phyloP scores from a whole-genome alignment of 345 rosid species.

The Eucalyptus guilfoylei region DNA sequence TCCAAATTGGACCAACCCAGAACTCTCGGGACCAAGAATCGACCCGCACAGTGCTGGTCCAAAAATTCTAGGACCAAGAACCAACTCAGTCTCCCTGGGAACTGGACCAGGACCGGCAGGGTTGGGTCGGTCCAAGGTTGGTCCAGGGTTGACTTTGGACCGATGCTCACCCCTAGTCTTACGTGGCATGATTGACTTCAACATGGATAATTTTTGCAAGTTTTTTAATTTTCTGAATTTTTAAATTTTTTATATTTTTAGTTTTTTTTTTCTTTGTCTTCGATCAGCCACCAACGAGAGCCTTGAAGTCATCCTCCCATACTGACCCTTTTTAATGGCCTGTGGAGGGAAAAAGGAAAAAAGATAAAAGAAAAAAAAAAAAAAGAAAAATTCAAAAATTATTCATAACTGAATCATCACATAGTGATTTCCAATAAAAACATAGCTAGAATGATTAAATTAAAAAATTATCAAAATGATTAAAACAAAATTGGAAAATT shows the following conservation, averaged over 20 bases:
- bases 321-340: neutral
- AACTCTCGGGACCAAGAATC: no score
- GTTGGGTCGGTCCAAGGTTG: no score
- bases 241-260: neutral
- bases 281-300: neutral
- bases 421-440: neutral
- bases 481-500: neutral
- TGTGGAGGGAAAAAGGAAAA: neutral
- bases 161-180: no score
- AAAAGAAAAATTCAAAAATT: no score
- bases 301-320: neutral
- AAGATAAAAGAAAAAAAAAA: neutral
- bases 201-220: neutral
- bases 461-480: neutral
- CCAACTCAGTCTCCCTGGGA: no score
- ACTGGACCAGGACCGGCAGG: no score
- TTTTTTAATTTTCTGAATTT: neutral
- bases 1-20: no score
- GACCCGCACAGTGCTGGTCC: no score
- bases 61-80: no score
- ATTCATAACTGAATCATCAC: fast-evolving
- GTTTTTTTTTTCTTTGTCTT: neutral
- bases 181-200: neutral
- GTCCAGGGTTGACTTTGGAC: no score
- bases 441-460: neutral